Evolutionary conservation across 805 yeast species (phyloP), one percentile per base, ranked within the genome.

Genomic region (Myxozyma monticola): DNA sequence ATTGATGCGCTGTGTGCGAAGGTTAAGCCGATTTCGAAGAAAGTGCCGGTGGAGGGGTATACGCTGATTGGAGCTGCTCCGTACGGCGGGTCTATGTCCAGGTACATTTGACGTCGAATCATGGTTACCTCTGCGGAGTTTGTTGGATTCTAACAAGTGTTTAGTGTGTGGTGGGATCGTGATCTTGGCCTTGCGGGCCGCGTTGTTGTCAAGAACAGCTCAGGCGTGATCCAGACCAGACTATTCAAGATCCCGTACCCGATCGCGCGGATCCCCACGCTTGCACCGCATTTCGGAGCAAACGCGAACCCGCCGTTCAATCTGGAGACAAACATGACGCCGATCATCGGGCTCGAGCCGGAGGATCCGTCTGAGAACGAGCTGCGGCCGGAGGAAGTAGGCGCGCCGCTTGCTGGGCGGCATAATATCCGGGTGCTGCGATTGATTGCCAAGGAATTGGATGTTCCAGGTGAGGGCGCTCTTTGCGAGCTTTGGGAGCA

Each of bases 171-270:
- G 89, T 80, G 86, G 76, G 96, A 88, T 67, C 78, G 96, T 65
- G 96, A 88, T 66, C 76, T 88, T 53, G 93, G 95, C 38, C 67
- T 88, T 54, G 95, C 89, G 43, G 96, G 96, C 39, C 75, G 88
- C 51, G 76, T 88, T 21, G 71, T 85, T 45, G 78, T 80, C 45
- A 76, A 73, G 59, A 67, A 66, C 33, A 69, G 66, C 24, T 62
- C 40, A 30, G 53, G 51, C 20, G 45, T 59, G 1, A 60, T 68
- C 50, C 49, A 59, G 45, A 62, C 70, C 40, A 67, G 66, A 60
- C 66, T 72, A 10, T 72, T 72, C 17, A 65, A 65, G 17, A 59
- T 70, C 26, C 71, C 71, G 6, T 65, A 68, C 54, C 76, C 75
- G 58, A 77, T 88, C 61, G 96, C 90, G 12, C 81, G 81, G 60